Evolutionary conservation across 441 rosid species (phyloP), one percentile per base, ranked within the genome.

Genomic region (Populus hybrid): DNA sequence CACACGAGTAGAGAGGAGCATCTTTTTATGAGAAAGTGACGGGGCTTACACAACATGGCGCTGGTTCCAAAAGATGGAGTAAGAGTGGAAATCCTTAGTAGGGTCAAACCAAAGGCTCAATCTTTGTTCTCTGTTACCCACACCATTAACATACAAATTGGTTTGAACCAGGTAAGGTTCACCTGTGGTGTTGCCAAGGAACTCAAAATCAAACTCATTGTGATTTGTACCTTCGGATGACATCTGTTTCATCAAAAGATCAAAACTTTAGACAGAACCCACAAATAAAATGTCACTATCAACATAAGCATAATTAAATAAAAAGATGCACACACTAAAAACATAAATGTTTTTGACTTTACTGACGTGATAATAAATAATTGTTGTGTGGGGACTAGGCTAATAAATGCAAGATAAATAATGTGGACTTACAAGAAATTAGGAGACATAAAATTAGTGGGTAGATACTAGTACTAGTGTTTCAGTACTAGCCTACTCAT

Each of bases 51-150:
- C 84, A 72, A 93, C 99, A 84, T 89, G 91, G 72, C 89, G 95
- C 72, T 82, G 90, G 85, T 84, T 94, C 99, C 99, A 96, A n/a
- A 89, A 85, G 78, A 96, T 1, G 38, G 98, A 87, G 87, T 94
- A 96, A 32, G 92, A 79, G 82, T 96, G 99, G 75, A 94, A 96
- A 61, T 88, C 98, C 84, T 85, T 87, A 34, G 98, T 88, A 67
- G 99, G 99, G 75, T 96, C 99, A 82, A 94, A 96, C 99, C 99
- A 96, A 36, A 96, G 97, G 79, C 77, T 84, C 79, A 96, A 70
- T 79, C 99, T 87, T 83, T 96, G 98, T 78, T 96, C 99, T 74
- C 98, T 86, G 85, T 94, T 96, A 46, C 99, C 99, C 9, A 88
- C 89, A 20, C 99, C 98, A 75, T 96, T 96, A 34, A 94, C 96